Evolutionary conservation across 306 rosid species (phyloP), one percentile per base, ranked within the genome.

Genomic region (Sesbania bispinosa): DNA sequence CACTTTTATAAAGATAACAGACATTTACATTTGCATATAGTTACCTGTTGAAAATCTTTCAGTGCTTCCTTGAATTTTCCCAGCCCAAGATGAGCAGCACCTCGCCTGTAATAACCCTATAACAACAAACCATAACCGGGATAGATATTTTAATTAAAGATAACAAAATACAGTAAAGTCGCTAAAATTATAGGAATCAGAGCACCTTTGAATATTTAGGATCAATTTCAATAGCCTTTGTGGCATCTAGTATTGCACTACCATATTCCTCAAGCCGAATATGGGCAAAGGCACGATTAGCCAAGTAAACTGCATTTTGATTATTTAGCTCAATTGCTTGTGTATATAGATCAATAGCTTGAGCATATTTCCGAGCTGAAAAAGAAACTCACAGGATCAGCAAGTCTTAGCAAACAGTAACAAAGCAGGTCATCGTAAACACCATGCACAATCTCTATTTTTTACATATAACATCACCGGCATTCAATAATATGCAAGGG

Each of bases 201-300:
- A 78, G 53, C 83, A 82, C 98, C 98, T 94, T 94, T 23, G 97
- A 86, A 77, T 91, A 94, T 79, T 82, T 91, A 59, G 97, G 96
- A 81, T 94, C 93, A 69, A 89, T 84, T 82, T 94, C 97, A 76
- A 91, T 85, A 58, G 99, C 96, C 76, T 51, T 77, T 10, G 99
- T 81, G 52, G 99, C 99, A 89, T 94, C 99, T 61, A 82, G 91
- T 75, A 94, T 92, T 43, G 97, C 99, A 73, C 95, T 89, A 33
- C 99, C 97, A 85, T 94, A 94, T 75, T 94, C 95, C 87, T 94
- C 99, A 64, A 89, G 96, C 75, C 84, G 84, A 64, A 88, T 82
- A 90, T 91, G 97, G 39, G 99, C 97, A 82, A 94, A 83, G 57
- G 99, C 90, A 60, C 99, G 99, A 51, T 94, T 94, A 41, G 99